Evolutionary conservation across 1,284 basidiomycete genomes (phyloP).

Genomic region (Trametes polyzona): DNA sequence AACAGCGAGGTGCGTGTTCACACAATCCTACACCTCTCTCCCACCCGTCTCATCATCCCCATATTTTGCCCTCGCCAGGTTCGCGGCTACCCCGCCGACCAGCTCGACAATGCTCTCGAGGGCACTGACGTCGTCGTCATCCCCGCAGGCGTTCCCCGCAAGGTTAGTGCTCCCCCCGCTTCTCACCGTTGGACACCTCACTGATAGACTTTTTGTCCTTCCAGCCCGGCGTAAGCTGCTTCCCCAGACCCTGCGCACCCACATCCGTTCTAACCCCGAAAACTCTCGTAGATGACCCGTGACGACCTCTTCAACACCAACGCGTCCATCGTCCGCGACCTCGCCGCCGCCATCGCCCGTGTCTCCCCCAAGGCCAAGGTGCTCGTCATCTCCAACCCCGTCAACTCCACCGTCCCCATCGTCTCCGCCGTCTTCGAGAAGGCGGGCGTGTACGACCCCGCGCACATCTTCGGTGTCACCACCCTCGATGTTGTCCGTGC

Average conservation of each 20-base stretch:
- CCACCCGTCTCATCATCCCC: constrained; percentile 8
- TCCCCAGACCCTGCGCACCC: constrained; percentile 16
- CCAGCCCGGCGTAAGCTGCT: constrained; percentile 72
- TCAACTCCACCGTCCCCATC: constrained; percentile 97
- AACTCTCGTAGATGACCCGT: constrained; percentile 78
- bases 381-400: constrained; percentile 96
- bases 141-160: constrained; percentile 96
- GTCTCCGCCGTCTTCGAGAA: constrained; percentile 93
- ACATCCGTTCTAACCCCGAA: constrained; percentile 35
- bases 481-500: constrained; percentile 98
- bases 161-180: constrained; percentile 56
- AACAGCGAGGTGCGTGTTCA: constrained; percentile 70
- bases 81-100: constrained; percentile 79
- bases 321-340: constrained; percentile 95
- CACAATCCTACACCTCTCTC: constrained; percentile 3
- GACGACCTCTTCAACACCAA: constrained; percentile 99
- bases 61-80: constrained; percentile 55
- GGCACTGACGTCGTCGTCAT: constrained; percentile 93
- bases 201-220: constrained; percentile 26
- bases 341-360: constrained; percentile 87
- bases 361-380: constrained; percentile 90
- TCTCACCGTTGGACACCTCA: constrained; percentile 24
- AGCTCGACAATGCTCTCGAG: constrained; percentile 86
- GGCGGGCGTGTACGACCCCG: constrained; percentile 92
- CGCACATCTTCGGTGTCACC: constrained; percentile 84